These are phyloP conservation scores for Decorospora gaudefroyi DNA, from an alignment of 2,329 filamentous ascomycete species.

Conservation along the genomic window DNA sequence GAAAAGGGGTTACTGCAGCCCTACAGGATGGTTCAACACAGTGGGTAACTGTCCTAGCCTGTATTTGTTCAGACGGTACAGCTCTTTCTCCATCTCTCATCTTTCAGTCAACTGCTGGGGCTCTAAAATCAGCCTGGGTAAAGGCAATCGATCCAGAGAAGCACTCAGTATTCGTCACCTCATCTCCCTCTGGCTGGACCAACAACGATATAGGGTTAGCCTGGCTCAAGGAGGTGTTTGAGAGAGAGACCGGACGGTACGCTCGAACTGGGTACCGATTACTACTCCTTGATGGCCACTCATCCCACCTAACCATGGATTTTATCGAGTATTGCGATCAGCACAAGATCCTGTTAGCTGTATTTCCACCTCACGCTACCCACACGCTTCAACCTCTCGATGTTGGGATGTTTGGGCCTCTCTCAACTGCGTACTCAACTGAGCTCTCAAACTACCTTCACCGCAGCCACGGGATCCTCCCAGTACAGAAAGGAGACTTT, in stretches of 20 bases:
- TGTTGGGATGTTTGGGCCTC: not conserved
- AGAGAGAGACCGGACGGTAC: constrained; percentile 1
- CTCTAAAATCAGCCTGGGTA: constrained; percentile 1
- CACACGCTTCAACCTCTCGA: not conserved
- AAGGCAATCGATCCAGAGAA: not conserved
- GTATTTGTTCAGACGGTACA: constrained; percentile 17
- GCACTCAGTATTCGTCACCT: not conserved
- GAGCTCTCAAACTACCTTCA: not conserved
- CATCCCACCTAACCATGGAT: not conserved
- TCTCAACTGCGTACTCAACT: not conserved
- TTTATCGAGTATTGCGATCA: too few species aligned
- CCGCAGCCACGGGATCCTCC: not conserved
- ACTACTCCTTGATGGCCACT: not conserved
- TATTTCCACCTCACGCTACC: not conserved
- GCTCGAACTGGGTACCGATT: not conserved
- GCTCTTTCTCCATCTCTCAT: constrained; percentile 11
- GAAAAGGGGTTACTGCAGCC: not conserved
- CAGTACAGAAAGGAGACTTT: not conserved
- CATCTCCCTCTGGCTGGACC: constrained; percentile 8
- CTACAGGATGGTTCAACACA: constrained; percentile 11
- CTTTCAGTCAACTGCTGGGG: constrained; percentile 1
- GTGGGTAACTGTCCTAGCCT: constrained; percentile 15
- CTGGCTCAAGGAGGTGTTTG: constrained; percentile 21
- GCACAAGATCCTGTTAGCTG: too few species aligned
- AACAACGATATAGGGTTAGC: constrained; percentile 17